Evolutionary conservation across 805 yeast species (phyloP).

Genomic region (Yarrowia osloensis): DNA sequence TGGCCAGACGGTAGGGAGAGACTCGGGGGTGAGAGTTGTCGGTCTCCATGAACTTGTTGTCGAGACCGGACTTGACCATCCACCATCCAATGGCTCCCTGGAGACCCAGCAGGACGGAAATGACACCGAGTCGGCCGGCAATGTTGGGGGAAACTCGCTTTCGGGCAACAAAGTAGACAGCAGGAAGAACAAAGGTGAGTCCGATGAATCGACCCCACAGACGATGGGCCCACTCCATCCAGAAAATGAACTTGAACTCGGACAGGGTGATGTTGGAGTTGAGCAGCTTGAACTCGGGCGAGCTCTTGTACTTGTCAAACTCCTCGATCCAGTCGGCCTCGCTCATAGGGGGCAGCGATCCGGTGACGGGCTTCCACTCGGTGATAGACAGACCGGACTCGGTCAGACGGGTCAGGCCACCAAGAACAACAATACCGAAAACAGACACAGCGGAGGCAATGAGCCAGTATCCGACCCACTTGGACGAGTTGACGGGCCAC

Average conservation of each 20-base stretch:
- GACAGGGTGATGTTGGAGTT: conserved; percentile 87
- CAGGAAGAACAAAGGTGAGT: conserved; percentile 76
- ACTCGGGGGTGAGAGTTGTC: conserved; percentile 95
- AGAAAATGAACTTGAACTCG: conserved; percentile 91
- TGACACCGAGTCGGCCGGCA: conserved; percentile 65
- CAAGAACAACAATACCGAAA: conserved; percentile 93
- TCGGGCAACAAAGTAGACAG: conserved; percentile 71
- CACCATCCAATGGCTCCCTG: conserved; percentile 99
- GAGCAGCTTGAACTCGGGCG: conserved; percentile 88
- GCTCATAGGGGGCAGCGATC: conserved; percentile 83
- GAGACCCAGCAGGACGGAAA: conserved; percentile 77
- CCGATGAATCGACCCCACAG: conserved; percentile 92
- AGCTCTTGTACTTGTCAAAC: conserved; percentile 73
- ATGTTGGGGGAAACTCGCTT: conserved; percentile 68
- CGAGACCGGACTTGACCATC: conserved; percentile 98
- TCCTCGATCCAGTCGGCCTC: conserved; percentile 84
- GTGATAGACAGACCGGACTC: conserved; percentile 96
- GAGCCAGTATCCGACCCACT: conserved; percentile 81
- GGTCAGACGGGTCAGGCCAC: conserved; percentile 92
- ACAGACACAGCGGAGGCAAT: conserved; percentile 84
- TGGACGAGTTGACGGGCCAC: conserved; percentile 49
- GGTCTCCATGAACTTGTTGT: conserved; percentile 71
- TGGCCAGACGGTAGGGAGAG: conserved; percentile 88
- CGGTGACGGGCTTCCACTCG: conserved; percentile 98
- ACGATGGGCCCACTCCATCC: conserved; percentile 98